phyloP scores from a whole-genome alignment of 1,284 basidiomycete genomes.

The Pisolithus thermaeus region DNA sequence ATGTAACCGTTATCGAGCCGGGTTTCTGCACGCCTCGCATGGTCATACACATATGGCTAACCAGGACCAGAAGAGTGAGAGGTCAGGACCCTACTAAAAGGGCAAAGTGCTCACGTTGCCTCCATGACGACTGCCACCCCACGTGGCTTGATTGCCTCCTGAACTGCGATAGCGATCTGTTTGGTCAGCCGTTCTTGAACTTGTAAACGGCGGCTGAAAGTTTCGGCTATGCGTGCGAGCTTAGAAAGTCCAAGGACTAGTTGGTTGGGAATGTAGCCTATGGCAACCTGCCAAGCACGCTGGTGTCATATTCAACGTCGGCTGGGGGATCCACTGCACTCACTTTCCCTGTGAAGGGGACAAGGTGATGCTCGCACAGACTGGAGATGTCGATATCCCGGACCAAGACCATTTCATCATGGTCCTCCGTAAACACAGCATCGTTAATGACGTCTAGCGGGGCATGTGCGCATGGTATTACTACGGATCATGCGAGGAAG shows the following conservation, averaged over 20 bases:
- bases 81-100: constrained; percentile 3
- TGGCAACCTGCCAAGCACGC: constrained; percentile 47
- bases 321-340: constrained; percentile 20
- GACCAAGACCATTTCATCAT: constrained; percentile 99
- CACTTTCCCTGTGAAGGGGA: constrained; percentile 97
- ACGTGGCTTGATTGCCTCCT: constrained; percentile 94
- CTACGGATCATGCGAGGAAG: constrained; percentile 6
- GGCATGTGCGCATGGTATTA: constrained; percentile 5
- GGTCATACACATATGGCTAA: constrained; percentile 97
- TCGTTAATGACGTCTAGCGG: constrained; percentile 92
- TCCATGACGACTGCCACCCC: constrained; percentile 99
- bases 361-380: constrained; percentile 97
- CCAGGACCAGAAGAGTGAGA: constrained; percentile 13
- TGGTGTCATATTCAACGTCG: constrained; percentile 12
- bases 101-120: constrained; percentile 68
- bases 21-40: constrained; percentile 99
- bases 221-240: constrained; percentile 95
- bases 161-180: constrained; percentile 94
- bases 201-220: constrained; percentile 91
- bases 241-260: constrained; percentile 97
- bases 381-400: constrained; percentile 97
- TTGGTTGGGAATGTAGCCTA: constrained; percentile 94
- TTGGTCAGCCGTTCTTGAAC: constrained; percentile 98
- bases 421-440: constrained; percentile 98
- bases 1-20: constrained; percentile 91